These are phyloP conservation scores for Botrytis paeoniae DNA, from an alignment of 2,329 filamentous ascomycete genomes.

Conservation along the genomic window DNA sequence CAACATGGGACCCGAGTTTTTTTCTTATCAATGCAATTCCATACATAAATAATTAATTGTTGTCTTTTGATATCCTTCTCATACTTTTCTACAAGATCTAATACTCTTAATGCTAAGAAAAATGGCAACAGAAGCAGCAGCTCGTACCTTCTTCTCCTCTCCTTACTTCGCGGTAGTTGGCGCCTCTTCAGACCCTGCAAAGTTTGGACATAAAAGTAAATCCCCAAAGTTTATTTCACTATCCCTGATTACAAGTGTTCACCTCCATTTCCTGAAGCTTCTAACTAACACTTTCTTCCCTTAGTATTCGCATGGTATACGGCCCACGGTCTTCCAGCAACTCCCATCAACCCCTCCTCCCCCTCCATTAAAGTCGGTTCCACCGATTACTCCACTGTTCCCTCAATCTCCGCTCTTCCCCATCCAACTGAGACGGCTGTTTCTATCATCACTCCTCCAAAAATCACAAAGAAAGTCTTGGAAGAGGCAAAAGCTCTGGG, in stretches of 20 bases:
- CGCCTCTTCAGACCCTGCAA: slow-evolving; percentile 77
- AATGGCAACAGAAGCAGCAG: slow-evolving; percentile 67
- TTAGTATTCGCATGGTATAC: slow-evolving; percentile 90
- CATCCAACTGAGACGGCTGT: slow-evolving; percentile 69
- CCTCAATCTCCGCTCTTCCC: slow-evolving; percentile 59
- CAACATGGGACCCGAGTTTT: not conserved
- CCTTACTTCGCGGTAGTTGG: slow-evolving; percentile 84
- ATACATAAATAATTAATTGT: not conserved
- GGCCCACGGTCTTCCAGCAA: slow-evolving; percentile 69
- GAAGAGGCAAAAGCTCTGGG: slow-evolving; percentile 73
- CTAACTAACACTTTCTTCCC: slow-evolving; percentile 19
- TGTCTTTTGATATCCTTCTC: not conserved
- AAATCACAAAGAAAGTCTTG: slow-evolving; percentile 70
- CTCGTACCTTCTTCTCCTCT: slow-evolving; percentile 76
- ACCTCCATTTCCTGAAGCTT: not conserved
- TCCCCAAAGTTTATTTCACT: not conserved
- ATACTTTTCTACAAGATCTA: not conserved
- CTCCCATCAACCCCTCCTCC: slow-evolving; percentile 76
- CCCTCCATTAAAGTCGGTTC: slow-evolving; percentile 60
- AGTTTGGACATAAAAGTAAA: slow-evolving; percentile 84
- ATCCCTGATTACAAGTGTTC: not conserved
- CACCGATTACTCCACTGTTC: slow-evolving; percentile 46
- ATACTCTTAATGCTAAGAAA: slow-evolving; percentile 25
- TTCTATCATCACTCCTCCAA: slow-evolving; percentile 83
- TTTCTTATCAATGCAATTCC: not conserved